Evolutionary conservation across 73 alveolate species (phyloP), one percentile per base, ranked within the genome.

Genomic region (Stentor coeruleus): DNA sequence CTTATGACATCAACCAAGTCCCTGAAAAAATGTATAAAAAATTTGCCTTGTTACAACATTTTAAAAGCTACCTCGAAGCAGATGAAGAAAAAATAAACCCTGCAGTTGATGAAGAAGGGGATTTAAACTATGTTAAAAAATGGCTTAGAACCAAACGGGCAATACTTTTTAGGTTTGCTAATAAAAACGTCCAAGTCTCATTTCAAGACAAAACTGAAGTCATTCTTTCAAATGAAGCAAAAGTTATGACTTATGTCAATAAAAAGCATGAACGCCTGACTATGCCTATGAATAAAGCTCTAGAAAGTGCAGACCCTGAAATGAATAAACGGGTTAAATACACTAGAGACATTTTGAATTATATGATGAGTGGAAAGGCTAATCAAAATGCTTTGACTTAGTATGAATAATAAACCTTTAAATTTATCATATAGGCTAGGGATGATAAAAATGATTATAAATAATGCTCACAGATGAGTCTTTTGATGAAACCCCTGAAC

Each of bases 201-300:
- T 95, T 95, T 84, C 92, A 93, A 81, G 99, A 95, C 88, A 92
- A 90, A 81, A 91, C 99, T 39, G 99, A 95, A 86, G 84, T 95
- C 42, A 93, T 95, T 41, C 90, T 95, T 33, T 84, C 94, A 73
- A 81, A 87, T 58, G 99, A 93, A 82, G 86, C 87, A 35, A 85
- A 92, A 73, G 86, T 84, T 58, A 97, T 93, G 3, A 92, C 97
- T 26, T 95, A 94, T 94, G 96, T 94, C 11, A 91, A 94, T 88
- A 95, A 94, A 84, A 94, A 92, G 85, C 91, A 92, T 35, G 95
- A 90, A 82, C 87, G 94, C 74, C 85, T 81, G 74, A 86, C 95
- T 3, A 89, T 81, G 75, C 96, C 97, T 3, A 81, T 95, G 81
- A 59, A 77, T 26, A 74, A 41, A 41, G 99, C 99, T 1, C 76